Evolutionary conservation across 371 early-diverging fungal genomes (phyloP).

Genomic region (Actinomortierella wolfii): DNA sequence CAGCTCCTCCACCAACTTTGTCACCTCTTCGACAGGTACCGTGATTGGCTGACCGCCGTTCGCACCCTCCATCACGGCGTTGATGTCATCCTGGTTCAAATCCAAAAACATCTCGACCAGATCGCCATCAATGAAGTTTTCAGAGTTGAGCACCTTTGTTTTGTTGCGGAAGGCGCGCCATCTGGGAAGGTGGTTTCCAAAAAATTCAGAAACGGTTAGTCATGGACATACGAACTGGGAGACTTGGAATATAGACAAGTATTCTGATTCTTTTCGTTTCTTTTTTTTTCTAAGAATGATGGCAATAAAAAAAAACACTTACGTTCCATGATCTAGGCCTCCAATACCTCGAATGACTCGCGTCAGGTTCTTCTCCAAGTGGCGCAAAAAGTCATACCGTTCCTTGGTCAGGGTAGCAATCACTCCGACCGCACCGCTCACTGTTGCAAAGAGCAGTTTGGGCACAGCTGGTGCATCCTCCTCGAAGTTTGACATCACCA

Average conservation of each 20-base stretch:
- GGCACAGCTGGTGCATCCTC: constrained; percentile 56
- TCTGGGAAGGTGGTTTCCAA: constrained; percentile 6
- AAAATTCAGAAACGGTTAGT: not conserved
- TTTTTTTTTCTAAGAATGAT: no score
- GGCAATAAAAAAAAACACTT: constrained; percentile 30
- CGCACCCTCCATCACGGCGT: constrained; percentile 56
- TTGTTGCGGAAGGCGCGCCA: constrained; percentile 73
- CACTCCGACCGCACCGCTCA: constrained; percentile 81
- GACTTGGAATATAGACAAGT: not conserved
- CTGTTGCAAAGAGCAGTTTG: constrained; percentile 73
- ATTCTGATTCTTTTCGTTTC: no score
- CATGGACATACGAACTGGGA: not conserved
- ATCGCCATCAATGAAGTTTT: constrained; percentile 88
- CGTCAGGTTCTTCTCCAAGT: constrained; percentile 69
- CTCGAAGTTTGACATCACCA: constrained; percentile 74
- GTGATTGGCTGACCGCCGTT: constrained; percentile 15
- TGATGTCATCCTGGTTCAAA: constrained; percentile 65
- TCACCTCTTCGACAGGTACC: constrained; percentile 40
- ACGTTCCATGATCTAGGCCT: constrained; percentile 65
- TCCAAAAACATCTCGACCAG: constrained; percentile 79
- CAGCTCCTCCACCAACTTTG: constrained; percentile 50
- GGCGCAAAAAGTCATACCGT: constrained; percentile 59
- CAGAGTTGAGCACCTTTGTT: constrained; percentile 49
- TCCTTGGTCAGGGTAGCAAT: constrained; percentile 66
- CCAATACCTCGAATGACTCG: constrained; percentile 61